phyloP scores from a whole-genome alignment of 768 basidiomycete genomes.

The Hericium erinaceus region DNA sequence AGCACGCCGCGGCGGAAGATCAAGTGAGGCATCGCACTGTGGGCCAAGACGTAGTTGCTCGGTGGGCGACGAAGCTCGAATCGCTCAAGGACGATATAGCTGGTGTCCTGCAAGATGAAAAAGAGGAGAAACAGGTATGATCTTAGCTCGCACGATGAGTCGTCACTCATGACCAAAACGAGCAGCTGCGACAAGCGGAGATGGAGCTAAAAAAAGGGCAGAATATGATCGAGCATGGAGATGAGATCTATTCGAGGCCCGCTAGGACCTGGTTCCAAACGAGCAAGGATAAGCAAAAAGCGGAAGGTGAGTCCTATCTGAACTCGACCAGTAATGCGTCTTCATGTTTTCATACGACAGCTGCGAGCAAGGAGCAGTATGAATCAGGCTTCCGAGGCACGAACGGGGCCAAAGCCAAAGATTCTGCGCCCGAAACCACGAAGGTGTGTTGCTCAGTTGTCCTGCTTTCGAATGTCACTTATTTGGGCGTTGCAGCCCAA shows the following conservation, averaged over 20 bases:
- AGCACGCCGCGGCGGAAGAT: conserved; percentile 70
- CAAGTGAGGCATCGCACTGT: conserved; percentile 85
- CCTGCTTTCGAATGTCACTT: not conserved
- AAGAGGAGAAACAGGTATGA: conserved; percentile 83
- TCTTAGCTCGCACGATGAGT: not conserved
- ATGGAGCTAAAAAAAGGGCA: conserved; percentile 94
- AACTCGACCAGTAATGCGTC: not conserved
- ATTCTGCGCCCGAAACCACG: conserved; percentile 11
- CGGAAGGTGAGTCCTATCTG: conserved; percentile 49
- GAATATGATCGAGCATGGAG: conserved; percentile 90
- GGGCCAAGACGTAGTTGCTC: conserved; percentile 61
- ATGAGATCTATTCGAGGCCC: conserved; percentile 87
- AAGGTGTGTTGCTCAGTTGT: conserved; percentile 20
- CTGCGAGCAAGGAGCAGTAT: conserved; percentile 67
- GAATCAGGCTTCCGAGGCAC: conserved; percentile 38
- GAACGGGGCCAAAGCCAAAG: conserved; percentile 29
- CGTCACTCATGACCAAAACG: conserved; percentile 8
- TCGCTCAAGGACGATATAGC: conserved; percentile 67
- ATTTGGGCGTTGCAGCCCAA: conserved; percentile 40
- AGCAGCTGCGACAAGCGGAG: conserved; percentile 78
- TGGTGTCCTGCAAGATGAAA: conserved; percentile 81
- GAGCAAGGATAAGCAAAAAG: conserved; percentile 68
- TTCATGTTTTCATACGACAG: conserved; percentile 29
- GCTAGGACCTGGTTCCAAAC: conserved; percentile 99
- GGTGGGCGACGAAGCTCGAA: conserved; percentile 63